Conservation (phyloP, 768 basidiomycete genomes). For the Phaeolepiota aurea region DNA sequence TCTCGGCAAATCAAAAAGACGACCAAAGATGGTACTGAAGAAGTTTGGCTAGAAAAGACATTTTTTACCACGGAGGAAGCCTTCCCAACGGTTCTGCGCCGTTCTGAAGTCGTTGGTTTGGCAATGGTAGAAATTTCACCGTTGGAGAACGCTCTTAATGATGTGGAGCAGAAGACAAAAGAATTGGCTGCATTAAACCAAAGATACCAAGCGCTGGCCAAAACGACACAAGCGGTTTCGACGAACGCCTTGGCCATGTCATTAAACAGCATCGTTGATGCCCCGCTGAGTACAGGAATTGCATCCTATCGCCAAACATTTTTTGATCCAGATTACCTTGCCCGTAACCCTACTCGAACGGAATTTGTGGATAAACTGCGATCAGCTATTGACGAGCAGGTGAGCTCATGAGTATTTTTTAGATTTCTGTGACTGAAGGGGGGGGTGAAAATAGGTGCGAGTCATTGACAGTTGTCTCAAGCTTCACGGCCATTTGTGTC, state of each 20-base stretch:
- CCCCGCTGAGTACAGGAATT: constrained; percentile 69
- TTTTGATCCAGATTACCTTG: constrained; percentile 61
- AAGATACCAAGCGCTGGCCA: constrained; percentile 71
- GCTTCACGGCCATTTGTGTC: constrained; percentile 76
- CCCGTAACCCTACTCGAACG: constrained; percentile 59
- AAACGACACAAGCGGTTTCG: constrained; percentile 62
- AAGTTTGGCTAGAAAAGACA: constrained; percentile 86
- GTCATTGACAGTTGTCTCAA: constrained; percentile 79
- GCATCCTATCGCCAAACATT: constrained; percentile 72
- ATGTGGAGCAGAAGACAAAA: constrained; percentile 73
- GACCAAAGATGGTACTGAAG: constrained; percentile 58
- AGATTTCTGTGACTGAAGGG: no score
- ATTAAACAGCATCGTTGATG: constrained; percentile 81
- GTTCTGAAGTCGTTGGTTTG: constrained; percentile 75
- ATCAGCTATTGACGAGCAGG: constrained; percentile 75
- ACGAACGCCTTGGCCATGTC: constrained; percentile 83
- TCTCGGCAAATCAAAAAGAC: constrained; percentile 59
- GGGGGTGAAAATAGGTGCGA: constrained; percentile 57
- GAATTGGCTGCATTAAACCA: constrained; percentile 63
- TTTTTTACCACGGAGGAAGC: constrained; percentile 79
- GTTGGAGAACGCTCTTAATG: constrained; percentile 71
- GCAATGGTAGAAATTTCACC: constrained; percentile 78
- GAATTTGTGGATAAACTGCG: constrained; percentile 69
- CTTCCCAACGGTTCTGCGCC: constrained; percentile 85
- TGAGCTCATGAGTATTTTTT: constrained; percentile 22